Conservation (phyloP, 306 rosid species). For the Benincasa hispida region DNA sequence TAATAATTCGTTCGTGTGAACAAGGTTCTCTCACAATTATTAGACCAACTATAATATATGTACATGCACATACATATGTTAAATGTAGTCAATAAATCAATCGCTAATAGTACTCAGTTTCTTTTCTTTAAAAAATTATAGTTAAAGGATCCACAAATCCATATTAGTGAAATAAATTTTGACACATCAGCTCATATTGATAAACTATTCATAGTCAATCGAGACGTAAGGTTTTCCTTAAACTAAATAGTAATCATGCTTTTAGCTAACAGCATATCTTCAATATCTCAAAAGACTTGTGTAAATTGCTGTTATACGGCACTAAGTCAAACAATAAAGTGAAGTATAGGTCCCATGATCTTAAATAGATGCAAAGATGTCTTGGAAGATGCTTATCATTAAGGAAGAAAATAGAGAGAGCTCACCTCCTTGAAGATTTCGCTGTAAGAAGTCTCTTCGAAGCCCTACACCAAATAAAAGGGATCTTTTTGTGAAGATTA, state of each 20-base stretch:
- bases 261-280: background rate
- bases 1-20: background rate
- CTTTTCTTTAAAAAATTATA: background rate
- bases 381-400: background rate
- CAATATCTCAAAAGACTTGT: background rate
- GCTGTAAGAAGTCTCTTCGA: constrained; percentile 53
- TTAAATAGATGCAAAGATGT: background rate
- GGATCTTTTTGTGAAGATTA: constrained; percentile 11
- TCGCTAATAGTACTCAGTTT: background rate
- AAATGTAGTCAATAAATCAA: background rate
- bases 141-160: background rate
- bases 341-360: background rate
- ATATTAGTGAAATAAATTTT: background rate
- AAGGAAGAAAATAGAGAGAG: background rate
- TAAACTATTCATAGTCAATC: background rate
- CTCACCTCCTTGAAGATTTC: constrained; percentile 80
- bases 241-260: background rate
- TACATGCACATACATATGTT: background rate
- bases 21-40: background rate
- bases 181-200: background rate
- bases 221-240: background rate
- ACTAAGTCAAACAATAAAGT: background rate
- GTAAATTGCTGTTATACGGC: background rate
- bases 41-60: background rate
- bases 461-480: constrained; percentile 47